These are phyloP conservation scores for Mucor saturninus DNA, from an alignment of 371 early-diverging fungal species.

Conservation along the genomic window DNA sequence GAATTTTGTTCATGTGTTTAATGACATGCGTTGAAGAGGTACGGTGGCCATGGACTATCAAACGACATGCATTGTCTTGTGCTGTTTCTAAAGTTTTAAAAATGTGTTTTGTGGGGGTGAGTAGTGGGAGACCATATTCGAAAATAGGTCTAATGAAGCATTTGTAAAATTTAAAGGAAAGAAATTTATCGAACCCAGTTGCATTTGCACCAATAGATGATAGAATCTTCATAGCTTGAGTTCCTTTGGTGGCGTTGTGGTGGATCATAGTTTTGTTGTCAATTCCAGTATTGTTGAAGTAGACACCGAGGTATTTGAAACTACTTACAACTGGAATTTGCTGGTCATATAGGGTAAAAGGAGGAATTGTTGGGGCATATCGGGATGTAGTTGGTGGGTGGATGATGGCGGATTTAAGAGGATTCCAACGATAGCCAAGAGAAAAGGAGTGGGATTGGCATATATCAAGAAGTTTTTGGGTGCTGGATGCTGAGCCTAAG, in stretches of 20 bases:
- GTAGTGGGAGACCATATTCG: slow-evolving; percentile 1
- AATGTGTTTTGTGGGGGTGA: no score
- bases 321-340: no score
- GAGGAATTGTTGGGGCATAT: slow-evolving; percentile 17
- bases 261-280: slow-evolving; percentile 6
- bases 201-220: not conserved
- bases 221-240: no score
- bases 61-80: no score
- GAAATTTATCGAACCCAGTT: not conserved
- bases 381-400: slow-evolving; percentile 14
- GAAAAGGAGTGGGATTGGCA: slow-evolving; percentile 19
- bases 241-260: not conserved
- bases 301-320: slow-evolving; percentile 22
- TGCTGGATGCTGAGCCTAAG: slow-evolving; percentile 21
- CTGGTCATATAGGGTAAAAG: not conserved
- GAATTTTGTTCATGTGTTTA: no score
- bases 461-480: slow-evolving; percentile 17
- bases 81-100: no score
- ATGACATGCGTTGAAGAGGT: no score
- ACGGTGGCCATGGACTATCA: no score
- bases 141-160: slow-evolving; percentile 1
- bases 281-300: slow-evolving; percentile 4
- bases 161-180: not conserved
- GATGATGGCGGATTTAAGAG: slow-evolving; percentile 32
- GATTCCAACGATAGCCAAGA: slow-evolving; percentile 36